Evolutionary conservation across 2,329 filamentous ascomycete genomes (phyloP), one percentile per base, ranked within the genome.

Genomic region (Scedosporium boydii): DNA sequence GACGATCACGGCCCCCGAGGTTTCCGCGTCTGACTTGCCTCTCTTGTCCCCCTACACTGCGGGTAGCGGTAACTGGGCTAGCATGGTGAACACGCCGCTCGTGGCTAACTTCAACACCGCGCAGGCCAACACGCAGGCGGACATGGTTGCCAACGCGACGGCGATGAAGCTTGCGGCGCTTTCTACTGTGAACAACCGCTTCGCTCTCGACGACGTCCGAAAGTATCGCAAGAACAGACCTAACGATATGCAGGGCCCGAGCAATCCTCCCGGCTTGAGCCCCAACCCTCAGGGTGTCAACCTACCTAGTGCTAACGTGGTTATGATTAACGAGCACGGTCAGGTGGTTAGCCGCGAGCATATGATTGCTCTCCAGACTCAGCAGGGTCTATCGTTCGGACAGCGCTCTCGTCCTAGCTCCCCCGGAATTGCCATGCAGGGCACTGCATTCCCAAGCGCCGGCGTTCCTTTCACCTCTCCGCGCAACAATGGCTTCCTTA

Each of bases 121-220:
- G 65, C 83, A 75, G 69, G 87, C 85, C 75, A 65, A 63, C 61
- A 73, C 82, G 67, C 93, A 97, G 73, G 93, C 92, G 16, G 95
- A 99, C 71, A 98, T 98, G 93, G 89, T 99, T 63, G 95, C 95
- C 64, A 99, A 98, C 72, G 95, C 95, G 27, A 98, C 95, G 16
- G 95, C 95, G 23, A 99, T 99, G 95, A 99, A 99, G 75, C 84
- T 99, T 60, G 95, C 95, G 56, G 95, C 95, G 18, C 81, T 99
- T 56, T 98, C 93, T 4, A 99, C 95, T 2, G 95, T 99, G 59
- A 99, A 98, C 79, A 99, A 98, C 75, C 90, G 95, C 51, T 96
- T 99, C 70, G 93, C 95, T 60, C 82, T 99, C 64, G 95, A 99
- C 70, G 95, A 99, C 73, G 93, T 96, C 65, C 91, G 93, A 71